Percentiles rank a stretch among this genome's conserved stretches.
Conservation (phyloP, 2,329 filamentous ascomycete genomes). For the Claviceps sp. region DNA sequence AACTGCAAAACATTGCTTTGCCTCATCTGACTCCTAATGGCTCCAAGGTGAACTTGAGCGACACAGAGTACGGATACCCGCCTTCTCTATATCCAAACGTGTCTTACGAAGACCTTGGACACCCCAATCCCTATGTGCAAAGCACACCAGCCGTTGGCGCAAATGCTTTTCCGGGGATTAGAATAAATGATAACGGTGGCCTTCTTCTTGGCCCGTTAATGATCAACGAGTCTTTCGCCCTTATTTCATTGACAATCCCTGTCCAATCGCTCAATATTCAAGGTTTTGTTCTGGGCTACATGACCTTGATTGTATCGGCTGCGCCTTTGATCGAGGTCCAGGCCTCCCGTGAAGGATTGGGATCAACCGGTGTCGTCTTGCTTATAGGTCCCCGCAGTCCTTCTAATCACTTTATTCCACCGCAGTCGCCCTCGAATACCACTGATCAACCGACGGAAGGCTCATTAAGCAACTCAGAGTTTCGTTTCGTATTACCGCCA, state of each 20-base stretch:
- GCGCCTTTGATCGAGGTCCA: slow-evolving; percentile 49
- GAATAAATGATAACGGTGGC: slow-evolving; percentile 36
- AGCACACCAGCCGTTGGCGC: slow-evolving; percentile 30
- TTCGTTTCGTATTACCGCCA: slow-evolving; percentile 51
- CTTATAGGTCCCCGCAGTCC: slow-evolving; percentile 53
- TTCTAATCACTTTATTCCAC: slow-evolving; percentile 49
- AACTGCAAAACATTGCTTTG: slow-evolving; percentile 36
- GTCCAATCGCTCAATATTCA: slow-evolving; percentile 48
- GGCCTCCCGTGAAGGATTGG: slow-evolving; percentile 55
- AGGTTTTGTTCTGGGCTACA: slow-evolving; percentile 61
- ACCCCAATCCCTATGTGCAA: slow-evolving; percentile 26
- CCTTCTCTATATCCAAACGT: slow-evolving; percentile 65
- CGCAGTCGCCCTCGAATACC: slow-evolving; percentile 31
- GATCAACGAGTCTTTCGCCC: slow-evolving; percentile 58
- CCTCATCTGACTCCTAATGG: slow-evolving; percentile 50
- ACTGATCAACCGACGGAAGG: slow-evolving; percentile 26
- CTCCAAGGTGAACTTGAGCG: slow-evolving; percentile 44
- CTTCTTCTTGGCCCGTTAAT: slow-evolving; percentile 66
- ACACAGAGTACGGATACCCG: slow-evolving; percentile 54
- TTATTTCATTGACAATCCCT: slow-evolving; percentile 71
- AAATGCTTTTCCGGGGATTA: slow-evolving; percentile 35
- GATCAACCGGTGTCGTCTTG: slow-evolving; percentile 54
- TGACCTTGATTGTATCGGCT: slow-evolving; percentile 67
- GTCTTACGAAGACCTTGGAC: slow-evolving; percentile 41
- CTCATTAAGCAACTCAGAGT: slow-evolving; percentile 27